Percentiles rank a stretch among this genome's conserved stretches.
These are phyloP conservation scores for Kitagawia praeruptora DNA, from an alignment of 129 eudicot species.

Conservation along the genomic window DNA sequence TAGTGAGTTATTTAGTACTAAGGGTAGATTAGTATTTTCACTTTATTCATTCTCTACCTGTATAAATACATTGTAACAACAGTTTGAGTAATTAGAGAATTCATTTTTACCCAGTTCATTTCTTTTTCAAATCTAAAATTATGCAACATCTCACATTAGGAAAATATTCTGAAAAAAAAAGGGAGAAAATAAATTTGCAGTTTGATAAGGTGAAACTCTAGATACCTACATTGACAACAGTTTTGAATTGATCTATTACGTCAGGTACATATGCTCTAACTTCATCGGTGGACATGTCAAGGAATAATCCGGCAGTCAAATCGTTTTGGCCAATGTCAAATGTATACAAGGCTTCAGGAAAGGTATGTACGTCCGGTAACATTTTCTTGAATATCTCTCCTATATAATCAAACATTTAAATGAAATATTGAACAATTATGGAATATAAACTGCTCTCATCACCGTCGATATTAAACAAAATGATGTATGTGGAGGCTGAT, in stretches of 20 bases:
- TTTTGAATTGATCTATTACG: constrained; percentile 48
- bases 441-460: background rate
- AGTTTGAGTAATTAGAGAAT: too few species aligned
- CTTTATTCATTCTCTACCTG: too few species aligned
- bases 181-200: too few species aligned
- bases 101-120: too few species aligned
- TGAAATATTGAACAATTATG: background rate
- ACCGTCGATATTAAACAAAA: too few species aligned
- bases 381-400: constrained; percentile 34
- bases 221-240: constrained; percentile 45
- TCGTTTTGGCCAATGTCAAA: constrained; percentile 92
- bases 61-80: too few species aligned
- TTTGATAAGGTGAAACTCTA: background rate
- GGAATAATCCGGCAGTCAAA: constrained; percentile 46
- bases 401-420: background rate
- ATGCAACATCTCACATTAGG: too few species aligned
- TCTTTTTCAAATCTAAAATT: too few species aligned
- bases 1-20: too few species aligned
- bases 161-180: too few species aligned
- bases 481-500: too few species aligned
- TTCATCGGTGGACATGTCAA: constrained; percentile 49
- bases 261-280: constrained; percentile 53
- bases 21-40: too few species aligned
- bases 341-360: constrained; percentile 56
- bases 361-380: constrained; percentile 40